Conservation (phyloP, 1,284 basidiomycete genomes). For the Rhizoctonia solani region DNA sequence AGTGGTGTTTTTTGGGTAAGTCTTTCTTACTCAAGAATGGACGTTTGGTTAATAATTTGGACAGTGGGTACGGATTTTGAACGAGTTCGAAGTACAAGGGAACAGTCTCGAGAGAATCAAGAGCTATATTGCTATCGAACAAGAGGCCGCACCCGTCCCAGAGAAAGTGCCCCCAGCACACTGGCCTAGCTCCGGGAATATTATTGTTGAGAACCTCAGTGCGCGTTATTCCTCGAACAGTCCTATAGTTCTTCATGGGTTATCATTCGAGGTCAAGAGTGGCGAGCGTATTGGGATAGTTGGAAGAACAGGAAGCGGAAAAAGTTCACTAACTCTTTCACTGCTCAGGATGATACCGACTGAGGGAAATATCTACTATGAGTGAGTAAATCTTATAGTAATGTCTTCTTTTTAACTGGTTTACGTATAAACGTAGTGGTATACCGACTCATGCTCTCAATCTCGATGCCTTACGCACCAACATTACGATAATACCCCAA, state of each 20-base stretch:
- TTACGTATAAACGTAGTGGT: slow-evolving; percentile 38
- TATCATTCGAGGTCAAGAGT: slow-evolving; percentile 60
- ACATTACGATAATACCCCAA: slow-evolving; percentile 26
- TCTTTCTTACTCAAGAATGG: not conserved
- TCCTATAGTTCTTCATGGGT: slow-evolving; percentile 44
- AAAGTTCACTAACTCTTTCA: slow-evolving; percentile 55
- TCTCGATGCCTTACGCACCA: slow-evolving; percentile 18
- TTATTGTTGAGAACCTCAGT: slow-evolving; percentile 46
- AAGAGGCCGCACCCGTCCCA: slow-evolving; percentile 45
- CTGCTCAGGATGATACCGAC: slow-evolving; percentile 57
- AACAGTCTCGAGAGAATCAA: slow-evolving; percentile 62
- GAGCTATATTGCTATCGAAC: slow-evolving; percentile 55
- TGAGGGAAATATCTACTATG: slow-evolving; percentile 54
- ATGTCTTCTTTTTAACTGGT: not conserved
- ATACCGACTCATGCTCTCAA: slow-evolving; percentile 16
- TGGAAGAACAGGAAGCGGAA: slow-evolving; percentile 75
- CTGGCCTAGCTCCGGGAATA: slow-evolving; percentile 50
- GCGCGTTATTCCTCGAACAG: slow-evolving; percentile 55
- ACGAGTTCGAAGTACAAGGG: slow-evolving; percentile 51
- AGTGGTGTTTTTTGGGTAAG: not conserved
- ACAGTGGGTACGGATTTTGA: slow-evolving; percentile 45
- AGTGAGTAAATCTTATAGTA: slow-evolving; percentile 37
- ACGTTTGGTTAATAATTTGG: slow-evolving; percentile 1
- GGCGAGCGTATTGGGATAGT: slow-evolving; percentile 69
- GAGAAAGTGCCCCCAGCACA: slow-evolving; percentile 47